A percentile compares a stretch with the other conserved stretches of the same genome.
phyloP scores from a whole-genome alignment of 2,329 filamentous ascomycete species.

The Pyrenophora graminea region DNA sequence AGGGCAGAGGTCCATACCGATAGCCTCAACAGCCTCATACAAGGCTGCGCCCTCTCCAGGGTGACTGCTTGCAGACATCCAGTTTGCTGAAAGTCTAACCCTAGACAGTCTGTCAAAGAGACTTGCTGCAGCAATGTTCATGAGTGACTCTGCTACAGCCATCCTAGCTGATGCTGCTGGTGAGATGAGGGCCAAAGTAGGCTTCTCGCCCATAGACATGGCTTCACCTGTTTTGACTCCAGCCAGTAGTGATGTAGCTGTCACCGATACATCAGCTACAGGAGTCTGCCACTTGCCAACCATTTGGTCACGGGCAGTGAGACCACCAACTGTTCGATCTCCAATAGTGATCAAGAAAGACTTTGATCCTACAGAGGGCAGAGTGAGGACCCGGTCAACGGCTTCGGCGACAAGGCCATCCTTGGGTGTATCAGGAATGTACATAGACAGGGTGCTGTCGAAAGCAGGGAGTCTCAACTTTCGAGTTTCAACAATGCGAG shows the following conservation, averaged over 20 bases:
- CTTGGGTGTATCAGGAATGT: slow-evolving; percentile 62
- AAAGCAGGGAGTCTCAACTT: slow-evolving; percentile 72
- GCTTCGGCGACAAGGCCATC: slow-evolving; percentile 67
- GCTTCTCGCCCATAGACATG: slow-evolving; percentile 97
- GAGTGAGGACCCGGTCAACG: slow-evolving; percentile 76
- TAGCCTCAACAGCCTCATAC: slow-evolving; percentile 91
- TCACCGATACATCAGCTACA: slow-evolving; percentile 92
- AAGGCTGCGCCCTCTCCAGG: slow-evolving; percentile 89
- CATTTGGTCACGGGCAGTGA: slow-evolving; percentile 90
- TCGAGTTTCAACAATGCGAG: slow-evolving; percentile 71
- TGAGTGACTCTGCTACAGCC: slow-evolving; percentile 90
- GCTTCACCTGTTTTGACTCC: slow-evolving; percentile 83
- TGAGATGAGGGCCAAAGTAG: slow-evolving; percentile 85
- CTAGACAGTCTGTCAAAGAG: slow-evolving; percentile 73
- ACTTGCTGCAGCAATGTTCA: slow-evolving; percentile 87
- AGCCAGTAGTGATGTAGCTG: slow-evolving; percentile 75
- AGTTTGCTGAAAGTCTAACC: slow-evolving; percentile 91
- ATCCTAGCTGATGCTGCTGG: slow-evolving; percentile 90
- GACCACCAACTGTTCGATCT: slow-evolving; percentile 86
- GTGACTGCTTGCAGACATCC: slow-evolving; percentile 97
- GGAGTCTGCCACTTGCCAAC: slow-evolving; percentile 96
- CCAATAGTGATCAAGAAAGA: slow-evolving; percentile 97
- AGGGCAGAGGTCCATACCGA: slow-evolving; percentile 90
- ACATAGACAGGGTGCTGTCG: slow-evolving; percentile 71
- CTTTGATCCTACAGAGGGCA: slow-evolving; percentile 94